phyloP scores from a whole-genome alignment of 2,329 filamentous ascomycete species.

The Paraphoma sp. region DNA sequence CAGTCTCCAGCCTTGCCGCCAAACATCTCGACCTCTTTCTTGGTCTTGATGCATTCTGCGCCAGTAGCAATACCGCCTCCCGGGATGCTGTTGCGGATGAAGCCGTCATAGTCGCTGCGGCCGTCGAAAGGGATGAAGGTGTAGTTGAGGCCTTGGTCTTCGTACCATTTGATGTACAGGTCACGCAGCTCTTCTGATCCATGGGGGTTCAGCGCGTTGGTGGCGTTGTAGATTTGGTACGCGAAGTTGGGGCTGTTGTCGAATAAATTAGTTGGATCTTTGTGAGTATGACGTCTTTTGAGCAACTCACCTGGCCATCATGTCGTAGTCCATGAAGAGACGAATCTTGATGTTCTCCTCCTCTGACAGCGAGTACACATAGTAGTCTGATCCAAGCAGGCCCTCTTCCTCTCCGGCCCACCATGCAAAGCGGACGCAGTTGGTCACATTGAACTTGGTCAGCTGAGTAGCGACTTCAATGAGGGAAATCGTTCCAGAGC shows the following conservation, averaged over 20 bases:
- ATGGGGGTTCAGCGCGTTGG: constrained; percentile 43
- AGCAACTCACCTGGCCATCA: constrained; percentile 40
- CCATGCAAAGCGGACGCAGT: constrained; percentile 51
- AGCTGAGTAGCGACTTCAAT: constrained; percentile 48
- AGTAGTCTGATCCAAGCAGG: constrained; percentile 49
- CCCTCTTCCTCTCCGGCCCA: constrained; percentile 52
- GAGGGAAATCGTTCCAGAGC: constrained; percentile 46
- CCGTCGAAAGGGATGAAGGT: constrained; percentile 50
- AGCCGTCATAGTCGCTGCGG: constrained; percentile 51
- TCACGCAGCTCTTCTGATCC: constrained; percentile 47
- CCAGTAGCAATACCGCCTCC: constrained; percentile 51
- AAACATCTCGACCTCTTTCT: constrained; percentile 44
- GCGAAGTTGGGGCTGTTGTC: constrained; percentile 43
- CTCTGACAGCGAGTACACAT: constrained; percentile 41
- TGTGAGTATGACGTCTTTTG: not conserved
- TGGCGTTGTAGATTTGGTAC: constrained; percentile 50
- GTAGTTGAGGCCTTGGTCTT: constrained; percentile 44
- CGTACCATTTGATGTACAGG: constrained; percentile 49
- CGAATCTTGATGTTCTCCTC: constrained; percentile 49
- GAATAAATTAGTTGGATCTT: not conserved
- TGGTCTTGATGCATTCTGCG: constrained; percentile 51
- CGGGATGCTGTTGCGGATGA: constrained; percentile 50
- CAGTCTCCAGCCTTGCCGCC: constrained; percentile 48
- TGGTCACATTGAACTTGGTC: constrained; percentile 46
- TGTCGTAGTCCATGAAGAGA: constrained; percentile 54